These are phyloP conservation scores for Cucurbita maxima DNA, from an alignment of 306 rosid species.

Conservation along the genomic window DNA sequence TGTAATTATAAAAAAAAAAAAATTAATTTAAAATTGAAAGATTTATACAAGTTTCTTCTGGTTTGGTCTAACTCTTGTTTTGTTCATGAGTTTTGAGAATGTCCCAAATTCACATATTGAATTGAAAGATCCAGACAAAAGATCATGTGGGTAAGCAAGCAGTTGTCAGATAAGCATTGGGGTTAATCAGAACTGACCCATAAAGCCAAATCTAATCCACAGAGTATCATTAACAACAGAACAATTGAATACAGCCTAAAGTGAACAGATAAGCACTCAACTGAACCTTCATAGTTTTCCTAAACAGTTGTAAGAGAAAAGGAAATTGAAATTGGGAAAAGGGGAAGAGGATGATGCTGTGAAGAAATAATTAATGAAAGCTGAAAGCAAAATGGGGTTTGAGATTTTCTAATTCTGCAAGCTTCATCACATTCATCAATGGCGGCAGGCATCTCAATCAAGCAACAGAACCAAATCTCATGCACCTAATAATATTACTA, in stretches of 20 bases:
- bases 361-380: neutral
- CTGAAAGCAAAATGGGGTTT: neutral
- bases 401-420: neutral
- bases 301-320: neutral
- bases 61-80: neutral
- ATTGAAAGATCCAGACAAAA: neutral
- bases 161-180: neutral
- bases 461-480: slow-evolving; percentile 23
- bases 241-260: neutral
- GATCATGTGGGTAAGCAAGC: neutral
- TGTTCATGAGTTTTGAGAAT: neutral
- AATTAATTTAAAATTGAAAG: no score
- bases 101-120: neutral
- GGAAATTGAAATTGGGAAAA: neutral
- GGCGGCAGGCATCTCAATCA: neutral
- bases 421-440: neutral
- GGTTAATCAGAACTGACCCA: neutral
- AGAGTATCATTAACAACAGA: neutral
- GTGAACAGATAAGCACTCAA: neutral
- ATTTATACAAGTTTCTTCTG: neutral
- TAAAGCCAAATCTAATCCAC: neutral
- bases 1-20: no score
- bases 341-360: neutral
- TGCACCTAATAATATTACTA: slow-evolving; percentile 22
- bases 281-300: neutral